Base-by-base conservation (phyloP, 2,329 filamentous ascomycete genomes). In the Tolypocladium capitatum region DNA sequence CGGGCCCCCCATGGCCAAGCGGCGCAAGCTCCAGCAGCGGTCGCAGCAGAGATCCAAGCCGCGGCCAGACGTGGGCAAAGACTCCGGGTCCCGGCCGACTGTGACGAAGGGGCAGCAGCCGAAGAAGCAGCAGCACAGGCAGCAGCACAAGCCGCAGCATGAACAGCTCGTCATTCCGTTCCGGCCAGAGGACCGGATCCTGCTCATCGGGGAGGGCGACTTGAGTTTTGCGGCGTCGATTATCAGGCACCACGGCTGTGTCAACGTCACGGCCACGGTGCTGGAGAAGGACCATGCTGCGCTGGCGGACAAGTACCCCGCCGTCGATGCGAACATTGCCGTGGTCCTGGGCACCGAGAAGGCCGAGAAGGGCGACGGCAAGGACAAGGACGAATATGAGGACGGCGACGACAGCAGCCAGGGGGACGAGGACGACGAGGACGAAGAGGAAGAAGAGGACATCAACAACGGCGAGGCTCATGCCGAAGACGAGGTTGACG, bases 131-230 rank as follows among this genome's bases (percentile, higher is more conserved):
- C 36, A 45, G 30, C 28, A 41, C 14, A 30, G 33, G 18, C 46
- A 43, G 33, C 56, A 55, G 42, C 49, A 53, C 45, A 58, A 59
- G 35, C 55, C 56, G 43, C 58, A 56, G 40, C 51, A 51, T 33
- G 55, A 60, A 42, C 50, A 57, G 38, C 79, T 73, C 24, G 76
- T 69, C 4, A 80, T 90, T 21, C 86, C 86, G 16, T 90, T 91
- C 64, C 63, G 72, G 24, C 68, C 75, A 35, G 67, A 75, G 56
- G 79, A 89, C 54, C 69, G 75, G 56, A 87, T 91, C 52, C 78
- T 92, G 7, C 76, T 91, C 3, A 68, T 91, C 46, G 86, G 86
- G 57, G 86, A 92, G 61, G 86, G 80, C 54, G 86, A 94, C 64
- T 78, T 92, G 59, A 88, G 83, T 61, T 91, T 89, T 62, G 77